Evolutionary conservation across 2,329 filamentous ascomycete genomes (phyloP).

Genomic region (Drechslerella coelobrocha): DNA sequence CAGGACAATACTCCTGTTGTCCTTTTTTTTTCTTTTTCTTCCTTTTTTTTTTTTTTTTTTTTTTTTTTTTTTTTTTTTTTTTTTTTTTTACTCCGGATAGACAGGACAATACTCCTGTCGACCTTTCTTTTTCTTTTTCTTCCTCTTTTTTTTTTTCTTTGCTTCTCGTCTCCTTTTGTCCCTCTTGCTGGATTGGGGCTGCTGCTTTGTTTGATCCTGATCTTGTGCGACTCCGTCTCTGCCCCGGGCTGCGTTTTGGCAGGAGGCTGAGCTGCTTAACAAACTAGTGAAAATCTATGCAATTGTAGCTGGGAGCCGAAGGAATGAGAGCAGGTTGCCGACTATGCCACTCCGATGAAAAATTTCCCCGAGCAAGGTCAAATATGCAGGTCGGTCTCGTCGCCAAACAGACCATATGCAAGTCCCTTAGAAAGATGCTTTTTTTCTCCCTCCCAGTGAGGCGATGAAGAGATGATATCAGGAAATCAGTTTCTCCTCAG

Average conservation of each 20-base stretch:
- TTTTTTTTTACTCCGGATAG: neutral
- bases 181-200: constrained; percentile 8
- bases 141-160: constrained; percentile 16
- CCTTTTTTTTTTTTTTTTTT: constrained; percentile 7
- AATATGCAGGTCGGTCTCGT: constrained; percentile 11
- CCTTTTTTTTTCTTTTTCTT: neutral
- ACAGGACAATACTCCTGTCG: neutral
- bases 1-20: too few relatives aligned
- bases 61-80: too few relatives aligned
- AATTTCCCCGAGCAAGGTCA: constrained; percentile 12
- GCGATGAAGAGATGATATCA: constrained; percentile 21
- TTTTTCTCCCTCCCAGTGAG: neutral
- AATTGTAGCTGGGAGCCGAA: constrained; percentile 6
- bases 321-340: neutral
- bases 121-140: neutral
- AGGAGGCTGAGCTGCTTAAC: constrained; percentile 46
- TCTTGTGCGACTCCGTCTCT: constrained; percentile 24
- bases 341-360: constrained; percentile 15
- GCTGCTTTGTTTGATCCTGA: constrained; percentile 25
- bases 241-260: constrained; percentile 49
- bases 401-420: neutral
- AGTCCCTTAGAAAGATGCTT: neutral
- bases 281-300: neutral
- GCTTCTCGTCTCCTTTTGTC: constrained; percentile 6
- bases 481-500: constrained; percentile 3